Evolutionary conservation across 2,329 filamentous ascomycete species (phyloP).

Genomic region (Xylariaceae sp.): DNA sequence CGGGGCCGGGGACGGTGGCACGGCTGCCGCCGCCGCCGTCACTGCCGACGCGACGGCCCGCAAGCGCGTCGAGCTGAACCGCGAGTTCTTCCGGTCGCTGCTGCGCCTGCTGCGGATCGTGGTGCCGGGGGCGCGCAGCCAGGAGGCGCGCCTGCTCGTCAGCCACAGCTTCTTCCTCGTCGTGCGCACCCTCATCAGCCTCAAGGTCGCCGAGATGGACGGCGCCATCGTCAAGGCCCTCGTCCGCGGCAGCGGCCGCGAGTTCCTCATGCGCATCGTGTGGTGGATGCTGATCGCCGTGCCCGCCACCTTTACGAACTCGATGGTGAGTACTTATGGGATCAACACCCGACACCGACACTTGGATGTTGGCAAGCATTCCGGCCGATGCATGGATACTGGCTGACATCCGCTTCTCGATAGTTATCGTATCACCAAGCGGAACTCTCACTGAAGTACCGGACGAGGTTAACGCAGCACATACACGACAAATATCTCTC

Average conservation of each 20-base stretch:
- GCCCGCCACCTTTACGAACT: constrained; percentile 96
- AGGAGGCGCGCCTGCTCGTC: constrained; percentile 76
- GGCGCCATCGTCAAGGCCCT: constrained; percentile 86
- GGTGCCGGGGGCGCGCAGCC: constrained; percentile 82
- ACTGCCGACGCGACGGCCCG: constrained; percentile 22
- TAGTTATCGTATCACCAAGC: constrained; percentile 95
- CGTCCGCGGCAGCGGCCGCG: constrained; percentile 82
- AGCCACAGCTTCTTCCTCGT: constrained; percentile 94
- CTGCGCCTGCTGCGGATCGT: constrained; percentile 76
- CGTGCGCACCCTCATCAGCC: constrained; percentile 79
- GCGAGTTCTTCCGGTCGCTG: constrained; percentile 71
- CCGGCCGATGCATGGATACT: neutral
- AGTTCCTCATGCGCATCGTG: constrained; percentile 79
- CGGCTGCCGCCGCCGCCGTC: too few relatives aligned
- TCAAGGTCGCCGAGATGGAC: constrained; percentile 95
- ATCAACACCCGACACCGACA: too few relatives aligned
- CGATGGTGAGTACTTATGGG: constrained; percentile 92
- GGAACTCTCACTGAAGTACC: constrained; percentile 85
- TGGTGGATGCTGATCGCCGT: constrained; percentile 99
- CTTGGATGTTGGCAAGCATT: constrained; percentile 8
- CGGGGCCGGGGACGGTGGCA: too few relatives aligned
- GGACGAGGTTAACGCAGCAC: constrained; percentile 84
- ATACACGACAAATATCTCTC: constrained; percentile 95
- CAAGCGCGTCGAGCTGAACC: constrained; percentile 83
- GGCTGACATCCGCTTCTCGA: neutral